Percentiles rank a stretch among this genome's conserved stretches.
phyloP scores from a whole-genome alignment of 2,329 filamentous ascomycete genomes.

The Paracamarosporium sp. region DNA sequence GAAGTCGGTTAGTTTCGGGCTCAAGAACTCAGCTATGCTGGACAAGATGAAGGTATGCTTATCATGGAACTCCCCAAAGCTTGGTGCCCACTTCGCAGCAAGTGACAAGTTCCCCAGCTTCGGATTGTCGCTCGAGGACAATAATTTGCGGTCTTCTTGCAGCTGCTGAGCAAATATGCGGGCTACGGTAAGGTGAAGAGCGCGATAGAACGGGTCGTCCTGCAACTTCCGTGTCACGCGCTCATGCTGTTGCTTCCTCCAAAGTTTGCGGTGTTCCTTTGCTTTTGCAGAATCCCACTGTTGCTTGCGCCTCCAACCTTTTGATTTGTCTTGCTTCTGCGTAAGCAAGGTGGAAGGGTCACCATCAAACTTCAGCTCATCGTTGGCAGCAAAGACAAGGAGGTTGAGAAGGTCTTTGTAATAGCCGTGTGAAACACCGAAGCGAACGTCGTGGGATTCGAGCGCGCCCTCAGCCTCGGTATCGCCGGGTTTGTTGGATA shows the following conservation, averaged over 20 bases:
- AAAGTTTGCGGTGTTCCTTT: slow-evolving; percentile 34
- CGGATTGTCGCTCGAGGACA: slow-evolving; percentile 49
- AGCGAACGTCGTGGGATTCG: slow-evolving; percentile 34
- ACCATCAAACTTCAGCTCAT: slow-evolving; percentile 52
- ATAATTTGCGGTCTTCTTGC: slow-evolving; percentile 52
- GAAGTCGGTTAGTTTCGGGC: slow-evolving; percentile 47
- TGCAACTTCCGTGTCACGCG: slow-evolving; percentile 51
- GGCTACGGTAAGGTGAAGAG: slow-evolving; percentile 60
- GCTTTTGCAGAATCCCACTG: slow-evolving; percentile 29
- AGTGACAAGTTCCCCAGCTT: slow-evolving; percentile 59
- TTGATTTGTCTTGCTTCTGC: slow-evolving; percentile 33
- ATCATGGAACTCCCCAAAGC: slow-evolving; percentile 63
- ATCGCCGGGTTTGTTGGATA: slow-evolving; percentile 19
- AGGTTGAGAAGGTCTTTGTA: slow-evolving; percentile 69
- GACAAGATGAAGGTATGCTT: slow-evolving; percentile 64
- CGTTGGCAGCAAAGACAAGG: slow-evolving; percentile 59
- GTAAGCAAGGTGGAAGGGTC: slow-evolving; percentile 52
- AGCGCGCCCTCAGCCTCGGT: slow-evolving; percentile 5
- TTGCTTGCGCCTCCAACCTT: slow-evolving; percentile 20
- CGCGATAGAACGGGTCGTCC: slow-evolving; percentile 56
- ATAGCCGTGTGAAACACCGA: slow-evolving; percentile 63
- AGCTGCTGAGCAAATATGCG: slow-evolving; percentile 65
- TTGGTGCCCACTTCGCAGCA: slow-evolving; percentile 68
- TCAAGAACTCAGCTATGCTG: slow-evolving; percentile 64
- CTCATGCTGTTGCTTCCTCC: slow-evolving; percentile 51